phyloP scores from a whole-genome alignment of 2,329 filamentous ascomycete genomes.

The Trichoderma gracile region DNA sequence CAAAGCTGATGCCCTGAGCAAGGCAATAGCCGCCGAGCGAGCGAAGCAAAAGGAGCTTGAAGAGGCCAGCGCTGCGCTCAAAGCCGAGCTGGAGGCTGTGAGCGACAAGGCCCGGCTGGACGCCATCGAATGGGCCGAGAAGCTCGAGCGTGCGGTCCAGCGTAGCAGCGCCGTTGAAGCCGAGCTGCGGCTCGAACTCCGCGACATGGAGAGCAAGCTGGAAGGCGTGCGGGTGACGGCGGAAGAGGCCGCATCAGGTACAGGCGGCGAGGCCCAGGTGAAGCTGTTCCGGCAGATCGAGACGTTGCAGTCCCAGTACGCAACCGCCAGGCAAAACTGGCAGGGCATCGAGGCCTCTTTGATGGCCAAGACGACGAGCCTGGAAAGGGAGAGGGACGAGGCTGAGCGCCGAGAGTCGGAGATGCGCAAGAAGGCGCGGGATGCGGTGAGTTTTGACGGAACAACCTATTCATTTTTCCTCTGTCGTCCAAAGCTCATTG shows the following conservation, averaged over 20 bases:
- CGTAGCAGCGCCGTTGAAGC: conserved; percentile 67
- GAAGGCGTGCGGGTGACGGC: conserved; percentile 82
- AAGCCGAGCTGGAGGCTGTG: conserved; percentile 75
- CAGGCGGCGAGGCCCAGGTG: conserved; percentile 78
- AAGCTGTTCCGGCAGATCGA: conserved; percentile 93
- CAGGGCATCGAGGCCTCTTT: conserved; percentile 90
- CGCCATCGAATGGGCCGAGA: conserved; percentile 70
- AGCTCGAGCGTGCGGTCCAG: conserved; percentile 71
- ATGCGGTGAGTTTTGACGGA: conserved; percentile 62
- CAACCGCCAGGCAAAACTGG: conserved; percentile 95
- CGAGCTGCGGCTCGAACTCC: conserved; percentile 76
- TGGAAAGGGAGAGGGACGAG: conserved; percentile 93
- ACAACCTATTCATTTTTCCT: too few species aligned
- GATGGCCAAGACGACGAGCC: conserved; percentile 69
- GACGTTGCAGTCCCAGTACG: conserved; percentile 92
- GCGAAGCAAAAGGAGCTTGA: conserved; percentile 57
- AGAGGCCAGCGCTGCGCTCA: conserved; percentile 62
- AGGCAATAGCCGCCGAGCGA: conserved; percentile 67
- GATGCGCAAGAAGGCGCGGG: conserved; percentile 83
- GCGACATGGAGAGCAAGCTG: conserved; percentile 82
- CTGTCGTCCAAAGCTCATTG: not conserved
- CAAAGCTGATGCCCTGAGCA: conserved; percentile 65
- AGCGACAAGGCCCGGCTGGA: conserved; percentile 70
- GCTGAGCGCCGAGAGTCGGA: conserved; percentile 80
- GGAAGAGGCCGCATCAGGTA: conserved; percentile 85